Evolutionary conservation across 768 basidiomycete genomes (phyloP).

Genomic region (Auriscalpium microsporum): DNA sequence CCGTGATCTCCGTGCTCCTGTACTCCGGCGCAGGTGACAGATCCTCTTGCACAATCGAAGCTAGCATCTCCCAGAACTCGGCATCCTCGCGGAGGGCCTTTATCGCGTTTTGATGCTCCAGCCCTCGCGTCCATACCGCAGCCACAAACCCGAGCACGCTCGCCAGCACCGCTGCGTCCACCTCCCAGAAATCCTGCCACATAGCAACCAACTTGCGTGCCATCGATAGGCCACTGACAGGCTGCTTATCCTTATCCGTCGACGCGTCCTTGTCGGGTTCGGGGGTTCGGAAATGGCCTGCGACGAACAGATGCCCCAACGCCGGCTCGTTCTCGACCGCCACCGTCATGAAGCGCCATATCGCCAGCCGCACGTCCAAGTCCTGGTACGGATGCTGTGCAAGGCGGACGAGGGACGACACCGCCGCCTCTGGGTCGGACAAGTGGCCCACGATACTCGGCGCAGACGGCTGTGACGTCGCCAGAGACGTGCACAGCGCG

Average conservation of each 20-base stretch:
- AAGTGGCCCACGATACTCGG: constrained; percentile 75
- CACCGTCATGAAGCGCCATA: constrained; percentile 79
- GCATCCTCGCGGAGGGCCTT: constrained; percentile 46
- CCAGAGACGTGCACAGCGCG: constrained; percentile 58
- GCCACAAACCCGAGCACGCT: constrained; percentile 70
- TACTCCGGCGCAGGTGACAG: constrained; percentile 70
- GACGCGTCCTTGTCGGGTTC: constrained; percentile 28
- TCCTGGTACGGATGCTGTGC: constrained; percentile 78
- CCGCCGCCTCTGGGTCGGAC: constrained; percentile 65
- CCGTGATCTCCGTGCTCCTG: constrained; percentile 35
- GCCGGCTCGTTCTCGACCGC: constrained; percentile 85
- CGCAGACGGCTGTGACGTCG: constrained; percentile 48
- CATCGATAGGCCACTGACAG: constrained; percentile 53
- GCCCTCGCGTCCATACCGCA: constrained; percentile 70
- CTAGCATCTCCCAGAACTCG: constrained; percentile 65
- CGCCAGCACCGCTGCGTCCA: constrained; percentile 67
- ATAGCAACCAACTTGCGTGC: constrained; percentile 56
- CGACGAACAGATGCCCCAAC: constrained; percentile 68
- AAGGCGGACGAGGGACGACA: constrained; percentile 59
- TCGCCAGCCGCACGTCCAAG: constrained; percentile 54
- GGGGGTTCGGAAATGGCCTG: constrained; percentile 57
- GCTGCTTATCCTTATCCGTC: constrained; percentile 23
- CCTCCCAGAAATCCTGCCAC: constrained; percentile 72
- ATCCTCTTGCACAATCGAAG: constrained; percentile 54
- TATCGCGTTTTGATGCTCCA: constrained; percentile 59